Percentiles rank a stretch among this genome's conserved stretches.
phyloP scores from a whole-genome alignment of 2,329 filamentous ascomycete genomes.

The Coniosporium tulheliwenetii region DNA sequence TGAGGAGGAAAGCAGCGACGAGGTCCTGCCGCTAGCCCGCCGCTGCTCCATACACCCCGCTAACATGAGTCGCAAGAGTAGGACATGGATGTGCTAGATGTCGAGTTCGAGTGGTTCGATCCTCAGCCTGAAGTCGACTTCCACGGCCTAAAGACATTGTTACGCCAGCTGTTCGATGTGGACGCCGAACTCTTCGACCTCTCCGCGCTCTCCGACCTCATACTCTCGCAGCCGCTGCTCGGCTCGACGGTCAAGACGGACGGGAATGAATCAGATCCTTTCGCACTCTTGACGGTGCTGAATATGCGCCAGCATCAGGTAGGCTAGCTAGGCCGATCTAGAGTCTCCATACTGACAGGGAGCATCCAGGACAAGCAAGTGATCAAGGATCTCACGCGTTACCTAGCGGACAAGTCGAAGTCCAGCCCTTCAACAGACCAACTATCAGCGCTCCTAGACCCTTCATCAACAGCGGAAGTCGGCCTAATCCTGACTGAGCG shows the following conservation, averaged over 20 bases:
- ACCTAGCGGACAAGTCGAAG: conserved; percentile 44
- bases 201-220: conserved; percentile 70
- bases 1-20: background rate
- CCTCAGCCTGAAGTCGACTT: conserved; percentile 82
- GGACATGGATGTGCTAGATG: conserved; percentile 84
- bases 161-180: conserved; percentile 83
- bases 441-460: conserved; percentile 20
- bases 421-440: conserved; percentile 38
- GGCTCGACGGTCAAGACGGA: conserved; percentile 97
- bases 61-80: conserved; percentile 17
- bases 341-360: background rate
- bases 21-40: background rate
- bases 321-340: conserved; percentile 3
- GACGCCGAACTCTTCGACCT: conserved; percentile 78
- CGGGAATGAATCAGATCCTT: conserved; percentile 80
- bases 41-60: background rate
- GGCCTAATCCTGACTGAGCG: conserved; percentile 84
- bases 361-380: conserved; percentile 45
- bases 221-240: conserved; percentile 72
- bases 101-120: conserved; percentile 99
- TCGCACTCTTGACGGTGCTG: conserved; percentile 78
- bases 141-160: conserved; percentile 77
- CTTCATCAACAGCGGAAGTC: conserved; percentile 36
- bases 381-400: conserved; percentile 54
- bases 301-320: conserved; percentile 64